Conservation (phyloP, 2,329 filamentous ascomycete genomes). For the Cladophialophora psammophila region DNA sequence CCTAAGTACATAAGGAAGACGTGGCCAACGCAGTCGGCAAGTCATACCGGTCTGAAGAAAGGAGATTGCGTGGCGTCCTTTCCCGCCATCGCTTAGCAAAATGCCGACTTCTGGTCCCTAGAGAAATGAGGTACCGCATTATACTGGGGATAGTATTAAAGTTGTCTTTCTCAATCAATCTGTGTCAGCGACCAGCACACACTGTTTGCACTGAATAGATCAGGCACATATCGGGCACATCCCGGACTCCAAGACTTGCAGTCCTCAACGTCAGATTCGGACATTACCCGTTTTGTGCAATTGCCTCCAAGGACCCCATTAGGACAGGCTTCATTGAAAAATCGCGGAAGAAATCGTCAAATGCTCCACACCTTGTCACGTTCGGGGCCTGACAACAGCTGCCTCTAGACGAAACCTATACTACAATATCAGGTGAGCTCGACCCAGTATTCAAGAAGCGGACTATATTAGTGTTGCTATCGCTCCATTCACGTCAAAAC, state of each 20-base stretch:
- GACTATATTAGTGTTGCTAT: not conserved
- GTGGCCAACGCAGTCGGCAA: not conserved
- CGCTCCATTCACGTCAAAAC: not conserved
- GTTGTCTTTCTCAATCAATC: too few relatives aligned
- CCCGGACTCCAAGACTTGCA: not conserved
- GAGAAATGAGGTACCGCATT: too few relatives aligned
- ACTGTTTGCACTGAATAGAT: too few relatives aligned
- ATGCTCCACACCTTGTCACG: not conserved
- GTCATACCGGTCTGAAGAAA: too few relatives aligned
- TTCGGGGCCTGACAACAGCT: not conserved
- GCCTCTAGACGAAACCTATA: not conserved
- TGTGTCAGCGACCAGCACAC: too few relatives aligned
- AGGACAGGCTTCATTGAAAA: not conserved
- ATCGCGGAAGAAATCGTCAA: not conserved
- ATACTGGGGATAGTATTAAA: too few relatives aligned
- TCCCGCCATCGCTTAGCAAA: too few relatives aligned
- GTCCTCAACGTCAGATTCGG: not conserved
- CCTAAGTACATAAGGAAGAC: not conserved
- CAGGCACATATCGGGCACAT: too few relatives aligned
- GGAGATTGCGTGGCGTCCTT: too few relatives aligned
- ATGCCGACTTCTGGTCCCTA: too few relatives aligned
- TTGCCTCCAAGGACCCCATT: not conserved
- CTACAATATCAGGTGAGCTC: not conserved
- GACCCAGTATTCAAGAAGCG: not conserved
- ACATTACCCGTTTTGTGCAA: not conserved